These are phyloP conservation scores for Beta vulgaris DNA, from an alignment of 148 eudicot species.

Conservation along the genomic window DNA sequence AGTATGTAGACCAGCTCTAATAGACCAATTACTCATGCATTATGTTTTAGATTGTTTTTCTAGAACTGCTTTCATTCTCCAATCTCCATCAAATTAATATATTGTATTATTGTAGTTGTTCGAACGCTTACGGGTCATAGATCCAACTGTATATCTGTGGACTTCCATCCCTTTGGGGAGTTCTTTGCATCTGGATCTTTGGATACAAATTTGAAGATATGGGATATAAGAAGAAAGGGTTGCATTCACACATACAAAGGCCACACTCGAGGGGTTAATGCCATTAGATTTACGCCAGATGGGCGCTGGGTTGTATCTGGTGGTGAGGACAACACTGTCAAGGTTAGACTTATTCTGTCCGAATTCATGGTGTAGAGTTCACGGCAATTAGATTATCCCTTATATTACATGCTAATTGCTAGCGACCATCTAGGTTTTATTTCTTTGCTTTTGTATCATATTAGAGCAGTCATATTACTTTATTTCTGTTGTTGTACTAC, in stretches of 20 bases:
- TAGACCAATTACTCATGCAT: constrained; percentile 4
- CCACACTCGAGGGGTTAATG: constrained; percentile 94
- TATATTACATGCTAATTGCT: background rate
- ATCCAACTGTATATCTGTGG: constrained; percentile 95
- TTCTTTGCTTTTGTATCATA: background rate
- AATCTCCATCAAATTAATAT: background rate
- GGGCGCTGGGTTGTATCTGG: constrained; percentile 99
- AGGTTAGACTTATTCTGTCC: constrained; percentile 46
- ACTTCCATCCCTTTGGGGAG: constrained; percentile 99
- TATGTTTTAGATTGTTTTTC: constrained; percentile 8
- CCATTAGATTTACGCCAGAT: constrained; percentile 96
- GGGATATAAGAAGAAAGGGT: constrained; percentile 97
- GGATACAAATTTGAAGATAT: constrained; percentile 96
- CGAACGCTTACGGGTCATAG: constrained; percentile 97
- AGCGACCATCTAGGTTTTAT: background rate
- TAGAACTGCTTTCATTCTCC: constrained; percentile 8
- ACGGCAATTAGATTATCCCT: background rate
- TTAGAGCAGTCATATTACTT: background rate
- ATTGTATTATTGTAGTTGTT: constrained; percentile 51
- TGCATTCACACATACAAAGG: constrained; percentile 98
- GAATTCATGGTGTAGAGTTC: background rate
- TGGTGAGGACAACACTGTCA: constrained; percentile 95
- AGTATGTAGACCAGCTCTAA: constrained; percentile 44
- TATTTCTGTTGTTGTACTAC: background rate
- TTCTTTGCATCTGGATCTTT: constrained; percentile 98